Conservation (phyloP, 1,139 yeast genomes). For the Yamadazyma kanchanaburiensis region DNA sequence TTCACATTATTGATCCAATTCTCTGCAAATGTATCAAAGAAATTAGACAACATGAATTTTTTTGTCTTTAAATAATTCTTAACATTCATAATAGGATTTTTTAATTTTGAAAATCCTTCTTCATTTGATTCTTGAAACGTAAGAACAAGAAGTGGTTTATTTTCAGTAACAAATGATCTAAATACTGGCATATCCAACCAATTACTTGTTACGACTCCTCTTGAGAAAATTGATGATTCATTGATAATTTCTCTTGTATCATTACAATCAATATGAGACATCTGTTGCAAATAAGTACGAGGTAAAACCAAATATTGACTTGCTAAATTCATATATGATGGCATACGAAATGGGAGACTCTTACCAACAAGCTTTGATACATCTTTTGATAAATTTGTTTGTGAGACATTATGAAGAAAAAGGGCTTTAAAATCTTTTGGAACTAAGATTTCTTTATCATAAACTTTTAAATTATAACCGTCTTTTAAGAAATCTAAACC, state of each 20-base stretch:
- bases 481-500: conserved; percentile 18
- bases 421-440: conserved; percentile 30
- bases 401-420: conserved; percentile 32
- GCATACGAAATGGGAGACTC: conserved; percentile 33
- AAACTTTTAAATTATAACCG: conserved; percentile 9
- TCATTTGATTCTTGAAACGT: conserved; percentile 18
- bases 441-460: conserved; percentile 6
- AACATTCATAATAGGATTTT: conserved; percentile 19
- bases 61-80: conserved; percentile 18
- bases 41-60: conserved; percentile 19
- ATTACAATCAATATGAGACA: conserved; percentile 3
- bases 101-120: conserved; percentile 4
- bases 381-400: conserved; percentile 5
- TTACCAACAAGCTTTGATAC: conserved; percentile 14
- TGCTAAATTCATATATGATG: conserved; percentile 24
- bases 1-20: conserved; percentile 33
- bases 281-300: conserved; percentile 9
- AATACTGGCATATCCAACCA: conserved; percentile 20
- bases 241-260: conserved; percentile 5
- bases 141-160: conserved; percentile 31
- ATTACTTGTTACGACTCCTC: conserved; percentile 17
- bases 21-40: conserved; percentile 41
- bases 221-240: conserved; percentile 14
- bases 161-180: conserved; percentile 17
- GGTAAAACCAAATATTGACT: conserved; percentile 36